These are phyloP conservation scores for Neurospora cerealis DNA, from an alignment of 495 filamentous ascomycete genomes.

Conservation along the genomic window DNA sequence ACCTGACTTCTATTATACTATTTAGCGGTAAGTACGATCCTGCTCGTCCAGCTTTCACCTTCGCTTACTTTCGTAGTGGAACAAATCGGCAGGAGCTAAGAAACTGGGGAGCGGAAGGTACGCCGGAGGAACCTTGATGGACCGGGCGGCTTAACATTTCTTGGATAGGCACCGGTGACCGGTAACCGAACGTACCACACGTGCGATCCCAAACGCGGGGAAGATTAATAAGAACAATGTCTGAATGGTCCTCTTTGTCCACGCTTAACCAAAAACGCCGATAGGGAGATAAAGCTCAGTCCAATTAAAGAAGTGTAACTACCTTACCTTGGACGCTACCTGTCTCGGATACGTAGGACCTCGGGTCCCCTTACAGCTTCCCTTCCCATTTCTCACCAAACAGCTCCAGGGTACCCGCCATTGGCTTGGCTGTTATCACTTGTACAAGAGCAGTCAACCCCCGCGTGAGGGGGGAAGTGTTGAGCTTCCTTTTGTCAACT, in stretches of 20 bases:
- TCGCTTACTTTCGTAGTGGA: neutral
- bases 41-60: neutral
- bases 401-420: neutral
- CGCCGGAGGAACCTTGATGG: neutral
- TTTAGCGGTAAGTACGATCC: neutral
- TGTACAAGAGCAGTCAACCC: neutral
- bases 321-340: neutral
- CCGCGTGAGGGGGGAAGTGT: neutral
- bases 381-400: neutral
- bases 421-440: neutral
- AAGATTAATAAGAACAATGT: neutral
- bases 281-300: neutral
- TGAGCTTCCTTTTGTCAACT: neutral
- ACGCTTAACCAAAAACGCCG: neutral
- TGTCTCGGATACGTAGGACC: neutral
- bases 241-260: neutral
- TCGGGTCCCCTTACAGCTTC: neutral
- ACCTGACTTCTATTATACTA: neutral
- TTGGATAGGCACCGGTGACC: neutral
- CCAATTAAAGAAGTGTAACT: neutral
- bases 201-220: neutral
- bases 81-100: neutral
- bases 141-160: neutral
- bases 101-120: neutral
- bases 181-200: neutral